Base-by-base conservation (phyloP, 257 asterid genomes). In the Datura wrightii region DNA sequence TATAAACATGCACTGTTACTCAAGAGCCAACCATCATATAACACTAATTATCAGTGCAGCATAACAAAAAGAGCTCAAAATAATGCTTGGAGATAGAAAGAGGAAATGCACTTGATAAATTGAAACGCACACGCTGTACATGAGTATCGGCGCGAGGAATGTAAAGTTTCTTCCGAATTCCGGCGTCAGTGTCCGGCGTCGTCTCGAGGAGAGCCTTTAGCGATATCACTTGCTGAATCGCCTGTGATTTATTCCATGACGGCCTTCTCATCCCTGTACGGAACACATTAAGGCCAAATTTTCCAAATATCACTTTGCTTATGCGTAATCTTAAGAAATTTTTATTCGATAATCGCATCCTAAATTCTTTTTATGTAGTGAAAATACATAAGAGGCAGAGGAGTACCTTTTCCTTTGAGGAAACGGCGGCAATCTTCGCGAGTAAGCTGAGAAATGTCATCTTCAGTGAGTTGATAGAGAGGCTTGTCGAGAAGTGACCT, bases 191-290 rank as follows among this genome's bases (percentile, higher is more conserved):
- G 84, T 92, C 95, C 79, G 94, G 87, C 65, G 94, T 66, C 82
- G 95, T 58, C 87, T 95, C 99, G 6, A 94, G 94, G 85, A 97
- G 98, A 87, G 87, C 88, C 90, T 97, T 97, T 70, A 97, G 93
- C 85, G 95, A 95, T 84, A 95, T 91, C 37, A 97, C 99, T 85
- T 97, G 99, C 93, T 97, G 98, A 92, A 97, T 94, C 90, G 99
- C 99, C 92, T 97, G 99, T 31, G 98, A 97, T 90, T 97, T 97
- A 93, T 97, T 97, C 99, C 98, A 97, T 44, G 99, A 97, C 65
- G 98, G 99, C 85, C 95, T 93, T 90, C 99, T 92, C 99, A 97
- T 97, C 63, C 99, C 99, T 97, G 89, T 85, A 86, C 80, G 79
- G 83, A 83, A 83, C 83, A 83, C 82, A 53, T 1, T 72, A 72